Conservation (phyloP, 2,329 filamentous ascomycete species). For the Colletotrichum musae region DNA sequence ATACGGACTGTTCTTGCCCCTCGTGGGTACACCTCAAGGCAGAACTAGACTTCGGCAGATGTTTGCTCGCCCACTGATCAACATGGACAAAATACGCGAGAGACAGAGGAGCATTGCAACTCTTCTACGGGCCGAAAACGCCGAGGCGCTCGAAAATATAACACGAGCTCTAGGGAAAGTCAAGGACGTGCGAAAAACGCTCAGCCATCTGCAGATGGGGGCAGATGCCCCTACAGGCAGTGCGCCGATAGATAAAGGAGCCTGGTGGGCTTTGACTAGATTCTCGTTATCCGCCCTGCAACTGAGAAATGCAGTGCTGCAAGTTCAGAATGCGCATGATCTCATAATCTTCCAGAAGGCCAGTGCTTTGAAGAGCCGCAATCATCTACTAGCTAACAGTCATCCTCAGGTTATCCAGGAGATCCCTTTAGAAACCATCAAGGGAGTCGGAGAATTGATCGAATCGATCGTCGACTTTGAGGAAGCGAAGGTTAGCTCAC, state of each 20-base stretch:
- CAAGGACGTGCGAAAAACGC: slow-evolving; percentile 79
- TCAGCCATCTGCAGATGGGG: slow-evolving; percentile 83
- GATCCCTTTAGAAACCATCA: slow-evolving; percentile 72
- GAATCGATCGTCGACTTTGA: slow-evolving; percentile 85
- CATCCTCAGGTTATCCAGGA: slow-evolving; percentile 67
- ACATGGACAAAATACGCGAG: slow-evolving; percentile 77
- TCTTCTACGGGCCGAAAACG: slow-evolving; percentile 79
- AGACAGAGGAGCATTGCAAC: slow-evolving; percentile 79
- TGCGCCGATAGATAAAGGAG: slow-evolving; percentile 72
- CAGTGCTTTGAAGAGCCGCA: slow-evolving; percentile 28
- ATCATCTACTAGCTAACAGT: slow-evolving; percentile 18
- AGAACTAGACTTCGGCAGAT: slow-evolving; percentile 80
- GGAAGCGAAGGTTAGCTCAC: slow-evolving; percentile 77
- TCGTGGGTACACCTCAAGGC: slow-evolving; percentile 86
- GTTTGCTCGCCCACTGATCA: slow-evolving; percentile 83
- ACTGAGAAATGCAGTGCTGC: slow-evolving; percentile 74
- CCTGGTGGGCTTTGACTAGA: slow-evolving; percentile 79
- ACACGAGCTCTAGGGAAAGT: slow-evolving; percentile 76
- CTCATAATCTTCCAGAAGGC: slow-evolving; percentile 70
- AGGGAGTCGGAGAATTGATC: slow-evolving; percentile 79
- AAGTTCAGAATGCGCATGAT: slow-evolving; percentile 67
- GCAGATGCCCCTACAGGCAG: slow-evolving; percentile 68
- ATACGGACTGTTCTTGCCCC: slow-evolving; percentile 83
- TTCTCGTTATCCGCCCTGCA: slow-evolving; percentile 82
- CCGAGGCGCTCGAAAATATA: slow-evolving; percentile 67